Conservation (phyloP, 352 stramenopile species). For the Aphanomyces astaci region DNA sequence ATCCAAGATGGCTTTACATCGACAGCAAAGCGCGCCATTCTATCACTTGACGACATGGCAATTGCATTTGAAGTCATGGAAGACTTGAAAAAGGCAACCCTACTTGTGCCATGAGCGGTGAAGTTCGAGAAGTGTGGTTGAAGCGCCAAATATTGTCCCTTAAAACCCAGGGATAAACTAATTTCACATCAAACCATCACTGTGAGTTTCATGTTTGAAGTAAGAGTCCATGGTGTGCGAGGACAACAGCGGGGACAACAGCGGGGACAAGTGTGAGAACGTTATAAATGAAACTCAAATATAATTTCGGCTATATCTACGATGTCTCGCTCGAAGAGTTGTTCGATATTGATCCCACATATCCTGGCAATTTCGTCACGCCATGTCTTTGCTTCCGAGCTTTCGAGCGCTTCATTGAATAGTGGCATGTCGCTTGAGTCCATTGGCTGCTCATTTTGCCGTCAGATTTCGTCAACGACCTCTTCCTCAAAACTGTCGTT, state of each 20-base stretch:
- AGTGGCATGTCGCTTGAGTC: neutral
- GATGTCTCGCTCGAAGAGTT: neutral
- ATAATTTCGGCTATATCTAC: too few relatives aligned
- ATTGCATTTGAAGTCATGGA: neutral
- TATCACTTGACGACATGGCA: neutral
- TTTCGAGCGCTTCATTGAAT: neutral
- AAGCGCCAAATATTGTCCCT: neutral
- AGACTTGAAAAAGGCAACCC: neutral
- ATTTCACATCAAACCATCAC: neutral
- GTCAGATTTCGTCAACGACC: neutral
- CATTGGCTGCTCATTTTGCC: neutral
- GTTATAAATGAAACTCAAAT: too few relatives aligned
- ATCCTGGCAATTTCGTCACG: neutral
- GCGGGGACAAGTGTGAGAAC: too few relatives aligned
- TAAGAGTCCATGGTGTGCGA: too few relatives aligned
- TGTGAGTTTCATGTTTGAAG: too few relatives aligned
- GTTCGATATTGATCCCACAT: neutral
- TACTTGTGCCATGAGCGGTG: neutral
- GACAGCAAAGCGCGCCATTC: neutral
- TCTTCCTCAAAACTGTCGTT: neutral
- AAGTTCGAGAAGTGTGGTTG: neutral
- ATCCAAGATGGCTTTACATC: neutral
- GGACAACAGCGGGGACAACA: too few relatives aligned
- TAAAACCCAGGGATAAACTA: neutral
- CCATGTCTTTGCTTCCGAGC: neutral